phyloP scores from a whole-genome alignment of 2,329 filamentous ascomycete species.

The Pseudogymnoascus pannorum region DNA sequence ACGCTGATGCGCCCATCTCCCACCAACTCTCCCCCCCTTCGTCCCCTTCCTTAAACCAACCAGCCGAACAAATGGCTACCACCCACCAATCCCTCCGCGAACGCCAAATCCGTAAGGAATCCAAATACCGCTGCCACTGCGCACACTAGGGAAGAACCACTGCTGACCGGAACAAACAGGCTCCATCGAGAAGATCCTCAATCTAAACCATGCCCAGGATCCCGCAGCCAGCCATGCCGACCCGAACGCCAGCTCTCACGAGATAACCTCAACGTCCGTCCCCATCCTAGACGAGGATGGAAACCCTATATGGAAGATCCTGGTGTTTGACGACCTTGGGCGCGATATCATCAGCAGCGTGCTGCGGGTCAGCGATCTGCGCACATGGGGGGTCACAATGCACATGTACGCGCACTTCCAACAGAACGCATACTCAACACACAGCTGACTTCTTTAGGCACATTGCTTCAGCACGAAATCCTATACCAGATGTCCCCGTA shows the following conservation, averaged over 20 bases:
- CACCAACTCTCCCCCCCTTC: background rate
- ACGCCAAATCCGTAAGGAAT: conserved; percentile 60
- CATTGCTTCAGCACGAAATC: conserved; percentile 71
- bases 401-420: conserved; percentile 68
- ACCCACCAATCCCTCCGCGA: conserved; percentile 49
- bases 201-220: conserved; percentile 70
- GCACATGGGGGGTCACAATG: conserved; percentile 92
- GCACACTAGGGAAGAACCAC: background rate
- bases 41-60: background rate
- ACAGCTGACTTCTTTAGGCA: conserved; percentile 48
- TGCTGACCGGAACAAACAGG: conserved; percentile 40
- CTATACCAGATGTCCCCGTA: conserved; percentile 92
- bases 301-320: conserved; percentile 93
- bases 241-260: conserved; percentile 46
- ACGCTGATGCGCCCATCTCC: background rate
- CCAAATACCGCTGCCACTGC: conserved; percentile 11
- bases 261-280: conserved; percentile 59
- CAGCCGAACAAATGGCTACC: background rate
- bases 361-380: conserved; percentile 83
- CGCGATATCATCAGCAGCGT: conserved; percentile 97
- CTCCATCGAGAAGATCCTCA: conserved; percentile 91
- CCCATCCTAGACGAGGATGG: conserved; percentile 80
- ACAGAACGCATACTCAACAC: too few relatives aligned
- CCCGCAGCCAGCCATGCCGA: conserved; percentile 54
- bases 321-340: conserved; percentile 88